Evolutionary conservation across 768 basidiomycete genomes (phyloP), one percentile per base, ranked within the genome.

Genomic region (Tricholoma sp.): DNA sequence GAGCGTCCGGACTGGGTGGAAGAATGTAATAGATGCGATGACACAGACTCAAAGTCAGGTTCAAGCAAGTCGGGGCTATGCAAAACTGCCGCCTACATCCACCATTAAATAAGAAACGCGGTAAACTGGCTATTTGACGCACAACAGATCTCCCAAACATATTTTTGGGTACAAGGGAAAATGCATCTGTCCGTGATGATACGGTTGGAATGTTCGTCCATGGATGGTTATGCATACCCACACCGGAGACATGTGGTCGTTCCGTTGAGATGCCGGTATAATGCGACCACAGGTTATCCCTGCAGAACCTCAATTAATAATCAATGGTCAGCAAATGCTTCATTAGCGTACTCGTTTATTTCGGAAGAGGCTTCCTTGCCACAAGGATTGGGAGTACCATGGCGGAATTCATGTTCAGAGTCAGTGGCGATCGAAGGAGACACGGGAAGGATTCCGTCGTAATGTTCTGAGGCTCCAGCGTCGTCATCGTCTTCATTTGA

Each of bases 401-500:
- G n/a, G n/a, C 10, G 4, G n/a, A 31, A 50, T 31, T 50, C 47
- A 31, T 18, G 31, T n/a, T 50, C 47, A 50, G 47, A 29, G 29
- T 31, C 29, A 31, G 27, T 18, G 10, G 47, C 27, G 27, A 29
- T 49, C 16, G 27, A 24, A 24, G 9, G 12, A 24, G 45, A 49
- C 27, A 31, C 10, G 8, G 47, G 47, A 31, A 50, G 47, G n/a
- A 50, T 50, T 19, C 59, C 57, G 16, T n/a, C 24, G 27, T 53
- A 59, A 45, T 58, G 53, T 31, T 45, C 32, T 43, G 21, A 5
- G 18, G 37, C 34, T n/a, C 51, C 46, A 6, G 29, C 41, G 21
- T 58, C 61, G n/a, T 46, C 60, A 24, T 59, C 60, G 5, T 54
- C 57, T 18, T 63, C 52, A 18, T 37, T 41, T 7, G 37, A 39